phyloP scores from a whole-genome alignment of 2,329 filamentous ascomycete species.

The Emmonsia crescens region DNA sequence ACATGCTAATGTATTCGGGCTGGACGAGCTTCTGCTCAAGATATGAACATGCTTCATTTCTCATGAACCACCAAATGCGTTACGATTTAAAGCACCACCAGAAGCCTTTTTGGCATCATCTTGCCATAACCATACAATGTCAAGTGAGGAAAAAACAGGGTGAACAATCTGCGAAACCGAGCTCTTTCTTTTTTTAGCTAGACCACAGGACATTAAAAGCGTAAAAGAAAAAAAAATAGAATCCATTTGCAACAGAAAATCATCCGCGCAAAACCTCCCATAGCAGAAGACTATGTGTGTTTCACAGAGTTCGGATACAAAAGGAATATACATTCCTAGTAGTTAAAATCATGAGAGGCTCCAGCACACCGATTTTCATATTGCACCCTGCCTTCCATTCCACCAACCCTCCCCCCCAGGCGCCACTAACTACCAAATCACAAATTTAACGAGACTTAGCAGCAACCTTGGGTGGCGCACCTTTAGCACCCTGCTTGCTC shows the following conservation, averaged over 20 bases:
- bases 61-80: background rate
- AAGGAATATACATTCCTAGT: background rate
- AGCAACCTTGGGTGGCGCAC: slow-evolving; percentile 72
- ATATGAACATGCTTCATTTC: background rate
- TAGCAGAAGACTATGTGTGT: background rate
- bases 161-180: background rate
- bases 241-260: slow-evolving; percentile 3
- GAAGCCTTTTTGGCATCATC: background rate
- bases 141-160: background rate
- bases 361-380: slow-evolving; percentile 1
- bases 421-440: background rate
- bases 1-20: background rate
- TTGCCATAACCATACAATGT: background rate
- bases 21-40: background rate
- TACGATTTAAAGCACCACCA: background rate
- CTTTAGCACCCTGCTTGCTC: slow-evolving; percentile 97
- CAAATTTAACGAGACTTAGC: slow-evolving; percentile 68
- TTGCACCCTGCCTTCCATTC: background rate
- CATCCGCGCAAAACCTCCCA: background rate
- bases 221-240: background rate
- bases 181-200: background rate
- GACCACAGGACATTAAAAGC: slow-evolving; percentile 1
- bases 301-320: background rate
- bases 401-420: background rate
- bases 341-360: background rate